These are phyloP conservation scores for Aureobasidium sp. DNA, from an alignment of 2,329 filamentous ascomycete genomes.

Conservation along the genomic window DNA sequence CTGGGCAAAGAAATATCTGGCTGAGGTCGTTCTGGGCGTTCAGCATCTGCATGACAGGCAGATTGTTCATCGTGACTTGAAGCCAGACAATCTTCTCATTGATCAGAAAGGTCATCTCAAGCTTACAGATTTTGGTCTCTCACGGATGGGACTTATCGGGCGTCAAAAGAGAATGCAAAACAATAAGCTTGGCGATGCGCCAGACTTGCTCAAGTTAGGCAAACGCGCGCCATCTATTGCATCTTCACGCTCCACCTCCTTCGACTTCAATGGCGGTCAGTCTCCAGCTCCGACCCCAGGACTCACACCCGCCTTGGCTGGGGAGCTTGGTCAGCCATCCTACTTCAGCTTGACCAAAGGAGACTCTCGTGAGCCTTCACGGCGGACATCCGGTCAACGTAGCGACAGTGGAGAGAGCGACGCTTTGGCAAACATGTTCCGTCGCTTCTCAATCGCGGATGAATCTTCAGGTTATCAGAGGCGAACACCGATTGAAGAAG, in stretches of 20 bases:
- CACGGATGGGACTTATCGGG: conserved; percentile 92
- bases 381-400: conserved; percentile 68
- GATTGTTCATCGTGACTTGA: conserved; percentile 93
- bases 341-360: conserved; percentile 78
- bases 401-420: conserved; percentile 94
- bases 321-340: conserved; percentile 71
- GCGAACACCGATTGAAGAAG: conserved; percentile 66
- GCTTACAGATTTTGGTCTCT: conserved; percentile 93
- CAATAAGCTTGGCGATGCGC: conserved; percentile 69
- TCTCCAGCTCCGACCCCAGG: conserved; percentile 82
- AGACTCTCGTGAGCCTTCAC: conserved; percentile 50
- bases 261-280: conserved; percentile 73
- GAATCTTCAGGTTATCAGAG: conserved; percentile 32
- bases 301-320: conserved; percentile 69
- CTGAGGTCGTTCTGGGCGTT: conserved; percentile 92
- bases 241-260: conserved; percentile 87
- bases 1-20: conserved; percentile 96
- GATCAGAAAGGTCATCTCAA: conserved; percentile 96
- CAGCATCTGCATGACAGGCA: conserved; percentile 90
- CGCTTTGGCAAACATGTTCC: conserved; percentile 72
- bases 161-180: conserved; percentile 89
- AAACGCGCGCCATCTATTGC: conserved; percentile 75
- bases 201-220: conserved; percentile 85
- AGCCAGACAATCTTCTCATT: conserved; percentile 94
- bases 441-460: conserved; percentile 55